Base-by-base conservation (phyloP, 2,329 filamentous ascomycete genomes). In the Rutstroemia sp. region DNA sequence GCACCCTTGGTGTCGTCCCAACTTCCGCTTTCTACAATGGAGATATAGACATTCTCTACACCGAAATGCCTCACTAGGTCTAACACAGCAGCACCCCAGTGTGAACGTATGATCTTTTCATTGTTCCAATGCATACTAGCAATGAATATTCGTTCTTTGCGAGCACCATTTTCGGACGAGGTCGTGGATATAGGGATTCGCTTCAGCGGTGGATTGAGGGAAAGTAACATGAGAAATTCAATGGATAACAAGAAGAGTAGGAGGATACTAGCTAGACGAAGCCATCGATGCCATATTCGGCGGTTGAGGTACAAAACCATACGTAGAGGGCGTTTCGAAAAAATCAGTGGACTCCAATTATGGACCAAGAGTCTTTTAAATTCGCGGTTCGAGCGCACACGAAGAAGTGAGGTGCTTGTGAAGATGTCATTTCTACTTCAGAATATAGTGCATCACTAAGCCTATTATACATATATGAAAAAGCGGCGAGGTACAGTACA, bases 121-220 rank as follows among this genome's bases (percentile, higher is more conserved):
- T 81, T 81, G 64, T 87, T 88, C 79, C 83, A 88, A 65, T 87
- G 84, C 67, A 84, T 81, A 59, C 80, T 81, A 9, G 84, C 80
- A 58, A 89, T 86, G 71, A 82, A 89, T 59, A 89, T 76, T 5
- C 54, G 56, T 34, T 58, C 54, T 51, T 51, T 57, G 0, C 21
- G 34, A 3, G 51, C 47, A 3, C 23, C 23, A 41, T 19, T 17
- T 17, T n/a, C n/a, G 5, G 39, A 12, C 17, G 51, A 47, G 8
- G n/a, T 45, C 10, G 52, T 16, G 3, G 46, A 45, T 41, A 48
- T 23, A 23, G 53, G 39, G 21, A 59, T 48, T 52, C 57, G 54
- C 5, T 3, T 51, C 30, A 45, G 25, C 23, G 54, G 48, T 27
- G 54, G 37, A 45, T 5, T 56, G 52, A 37, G 34, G 1, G 44